Evolutionary conservation across 2,329 filamentous ascomycete genomes (phyloP).

Genomic region (Fusarium verticillioides): DNA sequence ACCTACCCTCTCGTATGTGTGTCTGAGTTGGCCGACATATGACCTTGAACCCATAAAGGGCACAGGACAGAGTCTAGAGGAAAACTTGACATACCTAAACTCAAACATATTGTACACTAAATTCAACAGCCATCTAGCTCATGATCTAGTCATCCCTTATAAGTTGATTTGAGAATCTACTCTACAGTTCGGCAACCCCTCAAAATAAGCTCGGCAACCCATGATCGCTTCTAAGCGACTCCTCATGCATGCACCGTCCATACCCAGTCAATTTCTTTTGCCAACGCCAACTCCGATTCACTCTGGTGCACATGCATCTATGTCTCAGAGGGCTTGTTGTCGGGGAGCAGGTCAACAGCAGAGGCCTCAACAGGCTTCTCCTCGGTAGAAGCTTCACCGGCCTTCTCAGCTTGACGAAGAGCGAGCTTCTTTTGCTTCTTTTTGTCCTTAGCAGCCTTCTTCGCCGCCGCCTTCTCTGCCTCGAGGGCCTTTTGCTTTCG

Average conservation of each 20-base stretch:
- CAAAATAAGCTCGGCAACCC: conserved; percentile 15
- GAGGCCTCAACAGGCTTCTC: conserved; percentile 33
- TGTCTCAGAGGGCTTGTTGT: conserved; percentile 33
- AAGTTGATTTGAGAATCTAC: conserved; percentile 39
- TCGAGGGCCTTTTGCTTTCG: conserved; percentile 75
- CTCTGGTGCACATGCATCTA: not conserved
- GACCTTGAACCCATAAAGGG: not conserved
- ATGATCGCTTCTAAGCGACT: conserved; percentile 19
- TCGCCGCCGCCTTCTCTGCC: conserved; percentile 61
- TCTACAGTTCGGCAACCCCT: conserved; percentile 31
- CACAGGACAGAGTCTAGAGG: not conserved
- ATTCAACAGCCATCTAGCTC: conserved; percentile 23
- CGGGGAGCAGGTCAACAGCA: conserved; percentile 32
- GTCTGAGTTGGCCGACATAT: too few relatives aligned
- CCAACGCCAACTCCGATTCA: conserved; percentile 4
- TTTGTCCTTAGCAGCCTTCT: conserved; percentile 61
- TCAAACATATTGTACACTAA: conserved; percentile 14
- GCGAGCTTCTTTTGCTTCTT: conserved; percentile 59
- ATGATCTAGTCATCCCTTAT: conserved; percentile 35
- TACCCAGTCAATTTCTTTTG: conserved; percentile 2
- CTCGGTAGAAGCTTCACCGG: conserved; percentile 17
- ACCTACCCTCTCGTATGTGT: not conserved
- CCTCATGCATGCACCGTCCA: conserved; percentile 16
- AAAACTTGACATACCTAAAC: not conserved
- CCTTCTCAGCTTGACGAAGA: conserved; percentile 36